Conservation (phyloP, 306 rosid genomes). For the Vigna angularis region DNA sequence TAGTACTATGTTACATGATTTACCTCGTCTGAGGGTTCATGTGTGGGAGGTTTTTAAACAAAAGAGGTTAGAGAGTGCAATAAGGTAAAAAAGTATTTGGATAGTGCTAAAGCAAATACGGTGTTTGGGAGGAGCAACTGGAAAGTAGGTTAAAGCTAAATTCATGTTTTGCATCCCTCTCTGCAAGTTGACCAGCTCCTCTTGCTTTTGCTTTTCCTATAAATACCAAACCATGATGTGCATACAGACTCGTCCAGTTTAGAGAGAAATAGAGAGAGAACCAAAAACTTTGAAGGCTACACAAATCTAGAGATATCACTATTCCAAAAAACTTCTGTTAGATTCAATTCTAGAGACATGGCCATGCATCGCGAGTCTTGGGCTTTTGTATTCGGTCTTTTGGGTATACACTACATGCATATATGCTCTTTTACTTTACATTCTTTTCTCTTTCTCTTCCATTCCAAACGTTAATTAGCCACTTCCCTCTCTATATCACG, state of each 20-base stretch:
- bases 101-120: slow-evolving; percentile 44
- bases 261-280: slow-evolving; percentile 51
- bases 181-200: slow-evolving; percentile 44
- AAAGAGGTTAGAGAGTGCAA: slow-evolving; percentile 44
- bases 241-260: slow-evolving; percentile 45
- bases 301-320: slow-evolving; percentile 6
- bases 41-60: slow-evolving; percentile 35
- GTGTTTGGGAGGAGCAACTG: slow-evolving; percentile 55
- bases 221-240: slow-evolving; percentile 38
- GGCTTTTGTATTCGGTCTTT: slow-evolving; percentile 76
- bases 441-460: not conserved
- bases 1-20: slow-evolving; percentile 43
- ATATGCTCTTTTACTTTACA: not conserved
- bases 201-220: slow-evolving; percentile 44
- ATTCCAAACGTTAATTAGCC: too few species aligned
- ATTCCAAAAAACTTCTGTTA: slow-evolving; percentile 25
- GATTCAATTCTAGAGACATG: slow-evolving; percentile 59
- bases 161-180: slow-evolving; percentile 29
- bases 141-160: slow-evolving; percentile 50
- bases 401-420: slow-evolving; percentile 56
- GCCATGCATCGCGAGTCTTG: slow-evolving; percentile 53
- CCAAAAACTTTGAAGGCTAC: slow-evolving; percentile 35
- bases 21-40: slow-evolving; percentile 36
- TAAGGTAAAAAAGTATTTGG: slow-evolving; percentile 50
- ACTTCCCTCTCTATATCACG: not conserved